Percentiles rank a stretch among this genome's conserved stretches.
phyloP scores from a whole-genome alignment of 306 rosid species.

The Rubus parviflorus region DNA sequence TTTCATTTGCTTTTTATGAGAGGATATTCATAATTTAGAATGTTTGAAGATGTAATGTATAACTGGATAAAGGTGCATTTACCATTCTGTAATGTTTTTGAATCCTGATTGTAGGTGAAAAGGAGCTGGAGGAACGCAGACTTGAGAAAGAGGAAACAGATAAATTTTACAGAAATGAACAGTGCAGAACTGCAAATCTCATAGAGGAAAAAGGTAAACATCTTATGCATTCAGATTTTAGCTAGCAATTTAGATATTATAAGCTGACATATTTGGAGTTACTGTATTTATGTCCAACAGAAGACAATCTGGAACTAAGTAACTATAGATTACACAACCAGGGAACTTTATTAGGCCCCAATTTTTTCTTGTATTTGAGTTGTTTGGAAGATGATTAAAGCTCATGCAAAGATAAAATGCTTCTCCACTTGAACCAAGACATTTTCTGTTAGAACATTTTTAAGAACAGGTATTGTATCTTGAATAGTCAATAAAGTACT shows the following conservation, averaged over 20 bases:
- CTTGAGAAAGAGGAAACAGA: constrained; percentile 54
- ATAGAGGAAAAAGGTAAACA: constrained; percentile 64
- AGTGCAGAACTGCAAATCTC: constrained; percentile 47
- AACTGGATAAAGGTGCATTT: neutral
- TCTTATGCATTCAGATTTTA: constrained; percentile 18
- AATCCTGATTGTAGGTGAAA: constrained; percentile 54
- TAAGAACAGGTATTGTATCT: neutral
- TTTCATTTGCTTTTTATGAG: neutral
- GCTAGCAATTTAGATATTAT: neutral
- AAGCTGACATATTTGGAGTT: neutral
- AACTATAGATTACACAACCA: constrained; percentile 5
- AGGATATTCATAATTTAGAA: neutral
- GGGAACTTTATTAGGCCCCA: neutral
- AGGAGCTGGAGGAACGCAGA: constrained; percentile 59
- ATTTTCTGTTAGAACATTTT: neutral
- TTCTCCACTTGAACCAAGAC: neutral
- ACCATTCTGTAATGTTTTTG: constrained; percentile 25
- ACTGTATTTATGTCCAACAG: neutral
- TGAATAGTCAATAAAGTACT: neutral
- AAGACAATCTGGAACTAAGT: neutral
- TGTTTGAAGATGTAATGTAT: neutral
- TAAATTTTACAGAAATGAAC: constrained; percentile 54
- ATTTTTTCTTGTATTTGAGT: neutral
- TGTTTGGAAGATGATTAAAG: constrained; percentile 13
- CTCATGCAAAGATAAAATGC: neutral